Base-by-base conservation (phyloP, 176 grass and related monocot genomes). In the Triticum timopheevii region DNA sequence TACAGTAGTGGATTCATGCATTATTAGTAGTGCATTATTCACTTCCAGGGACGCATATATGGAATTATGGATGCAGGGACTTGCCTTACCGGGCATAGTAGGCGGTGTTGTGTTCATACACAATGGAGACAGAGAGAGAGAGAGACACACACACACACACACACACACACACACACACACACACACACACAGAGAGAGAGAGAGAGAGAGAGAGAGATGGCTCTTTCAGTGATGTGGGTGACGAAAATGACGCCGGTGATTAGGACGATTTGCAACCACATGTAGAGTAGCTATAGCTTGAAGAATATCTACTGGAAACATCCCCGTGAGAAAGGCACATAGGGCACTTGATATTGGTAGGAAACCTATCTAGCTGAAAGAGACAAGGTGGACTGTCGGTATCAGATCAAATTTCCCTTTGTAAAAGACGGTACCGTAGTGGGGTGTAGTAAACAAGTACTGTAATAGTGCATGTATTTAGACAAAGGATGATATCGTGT, bases 331-430 rank as follows among this genome's bases (percentile, higher is more conserved):
- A 81, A 87, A 88, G 61, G 68, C 76, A 19, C 61, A 17, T 10
- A 78, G 79, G 81, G 33, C 56, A 76, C 77, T 80, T 22, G 77
- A 80, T 84, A 69, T 76, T 80, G 61, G 76, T 28, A 71, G 62
- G 66, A 72, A 86, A 77, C 76, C 73, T 76, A 76, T 76, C 65
- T 23, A 68, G 59, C 80, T 75, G 77, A 82, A 64, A 85, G 64
- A 28, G 90, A 82, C 86, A 65, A 77, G 86, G 82, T 82, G 82
- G 50, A 91, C 77, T 56, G 78, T 91, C 77, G 38, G 75, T 27
- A 77, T 91, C 82, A 82, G 72, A 75, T 56, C 76, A 17, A 19
- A 59, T 59, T 82, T 45, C 42, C 67, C 83, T 71, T 86, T 45
- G 42, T 13, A 45, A 45, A 91, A 67, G 19, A 23, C 20, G 3